Conservation (phyloP, 495 filamentous ascomycete genomes). For the Acidiella bohemica region DNA sequence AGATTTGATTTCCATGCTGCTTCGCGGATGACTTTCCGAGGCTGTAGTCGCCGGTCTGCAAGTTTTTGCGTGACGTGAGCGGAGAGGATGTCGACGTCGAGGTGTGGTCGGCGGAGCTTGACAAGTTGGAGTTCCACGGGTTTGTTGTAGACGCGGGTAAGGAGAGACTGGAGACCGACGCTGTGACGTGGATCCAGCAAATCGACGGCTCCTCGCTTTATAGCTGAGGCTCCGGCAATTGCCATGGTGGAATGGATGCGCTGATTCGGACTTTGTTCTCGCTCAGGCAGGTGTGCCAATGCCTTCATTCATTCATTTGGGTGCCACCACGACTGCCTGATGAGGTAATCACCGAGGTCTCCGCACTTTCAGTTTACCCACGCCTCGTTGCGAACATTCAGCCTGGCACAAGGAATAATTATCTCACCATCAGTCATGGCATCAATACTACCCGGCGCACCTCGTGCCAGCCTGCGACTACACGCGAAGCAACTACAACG, state of each 20-base stretch:
- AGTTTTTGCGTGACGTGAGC: slow-evolving; percentile 9
- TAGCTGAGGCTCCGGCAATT: too few species aligned
- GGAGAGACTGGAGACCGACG: slow-evolving; percentile 15
- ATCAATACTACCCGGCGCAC: not conserved
- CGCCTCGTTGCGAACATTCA: too few species aligned
- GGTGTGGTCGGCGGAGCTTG: slow-evolving; percentile 12
- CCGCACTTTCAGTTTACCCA: too few species aligned
- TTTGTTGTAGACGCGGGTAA: slow-evolving; percentile 16
- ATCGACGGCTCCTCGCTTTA: too few species aligned
- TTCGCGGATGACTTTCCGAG: slow-evolving; percentile 16
- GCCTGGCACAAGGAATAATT: too few species aligned
- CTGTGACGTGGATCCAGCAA: slow-evolving; percentile 10
- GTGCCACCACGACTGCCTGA: too few species aligned
- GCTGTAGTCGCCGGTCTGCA: slow-evolving; percentile 3
- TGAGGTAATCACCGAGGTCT: too few species aligned
- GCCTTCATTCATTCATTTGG: too few species aligned
- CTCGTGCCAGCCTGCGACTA: not conserved
- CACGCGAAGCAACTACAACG: not conserved
- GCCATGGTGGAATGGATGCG: too few species aligned
- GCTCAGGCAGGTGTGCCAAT: too few species aligned
- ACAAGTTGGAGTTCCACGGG: slow-evolving; percentile 15
- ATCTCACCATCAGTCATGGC: too few species aligned
- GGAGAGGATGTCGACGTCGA: slow-evolving; percentile 15
- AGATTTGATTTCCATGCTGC: slow-evolving; percentile 19
- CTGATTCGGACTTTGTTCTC: too few species aligned